These are phyloP conservation scores for Microbotryum saponariae DNA, from an alignment of 1,284 basidiomycete species.

Conservation along the genomic window DNA sequence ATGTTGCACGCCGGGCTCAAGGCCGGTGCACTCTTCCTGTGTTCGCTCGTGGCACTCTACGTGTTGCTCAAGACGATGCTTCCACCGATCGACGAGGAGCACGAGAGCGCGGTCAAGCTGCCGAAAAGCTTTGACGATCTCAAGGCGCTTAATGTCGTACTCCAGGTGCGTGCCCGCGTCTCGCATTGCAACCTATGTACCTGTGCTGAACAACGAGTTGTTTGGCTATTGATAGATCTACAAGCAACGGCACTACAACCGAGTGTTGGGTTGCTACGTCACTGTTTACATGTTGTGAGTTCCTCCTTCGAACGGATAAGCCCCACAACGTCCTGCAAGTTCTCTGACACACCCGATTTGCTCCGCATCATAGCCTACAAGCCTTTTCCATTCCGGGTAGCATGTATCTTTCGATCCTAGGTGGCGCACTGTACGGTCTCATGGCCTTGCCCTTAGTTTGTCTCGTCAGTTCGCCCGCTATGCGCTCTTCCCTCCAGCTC, in stretches of 20 bases:
- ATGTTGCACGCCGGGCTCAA: slow-evolving; percentile 71
- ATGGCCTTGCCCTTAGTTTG: slow-evolving; percentile 84
- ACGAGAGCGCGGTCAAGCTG: slow-evolving; percentile 36
- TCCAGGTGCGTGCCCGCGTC: slow-evolving; percentile 31
- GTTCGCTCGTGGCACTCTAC: slow-evolving; percentile 29
- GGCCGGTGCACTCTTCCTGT: slow-evolving; percentile 65
- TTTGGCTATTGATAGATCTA: slow-evolving; percentile 36
- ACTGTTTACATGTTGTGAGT: slow-evolving; percentile 78
- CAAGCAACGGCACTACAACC: slow-evolving; percentile 39
- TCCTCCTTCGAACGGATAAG: background rate
- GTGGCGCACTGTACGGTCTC: slow-evolving; percentile 88
- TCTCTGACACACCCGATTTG: background rate
- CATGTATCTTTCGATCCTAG: slow-evolving; percentile 96
- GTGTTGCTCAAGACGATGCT: slow-evolving; percentile 27
- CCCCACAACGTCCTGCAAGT: background rate
- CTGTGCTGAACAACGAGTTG: slow-evolving; percentile 8
- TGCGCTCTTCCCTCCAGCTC: background rate
- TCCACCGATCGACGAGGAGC: slow-evolving; percentile 35
- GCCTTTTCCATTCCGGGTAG: slow-evolving; percentile 94
- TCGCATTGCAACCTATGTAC: background rate
- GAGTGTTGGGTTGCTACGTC: slow-evolving; percentile 42
- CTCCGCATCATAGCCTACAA: slow-evolving; percentile 59
- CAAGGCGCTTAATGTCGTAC: slow-evolving; percentile 38
- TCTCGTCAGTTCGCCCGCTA: slow-evolving; percentile 45
- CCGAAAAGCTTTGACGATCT: slow-evolving; percentile 43